phyloP scores from a whole-genome alignment of 306 rosid species.

The Begonia loranthoides region DNA sequence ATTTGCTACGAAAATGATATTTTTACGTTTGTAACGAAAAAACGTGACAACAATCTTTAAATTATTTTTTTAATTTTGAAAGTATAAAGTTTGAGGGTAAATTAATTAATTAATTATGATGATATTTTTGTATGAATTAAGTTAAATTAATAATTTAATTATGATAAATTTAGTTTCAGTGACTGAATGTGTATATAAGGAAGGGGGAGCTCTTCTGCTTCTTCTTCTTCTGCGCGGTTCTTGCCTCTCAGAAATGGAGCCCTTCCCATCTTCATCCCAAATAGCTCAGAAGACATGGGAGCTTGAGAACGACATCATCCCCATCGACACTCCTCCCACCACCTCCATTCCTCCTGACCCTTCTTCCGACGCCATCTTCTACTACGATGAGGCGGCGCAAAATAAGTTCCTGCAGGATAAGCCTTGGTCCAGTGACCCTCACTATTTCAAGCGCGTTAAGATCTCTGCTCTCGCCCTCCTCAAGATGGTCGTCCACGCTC shows the following conservation, averaged over 20 bases:
- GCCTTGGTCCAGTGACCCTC: conserved; percentile 82
- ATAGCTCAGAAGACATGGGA: conserved; percentile 93
- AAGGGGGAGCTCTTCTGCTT: no score
- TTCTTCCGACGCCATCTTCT: conserved; percentile 66
- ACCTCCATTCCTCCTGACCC: conserved; percentile 26
- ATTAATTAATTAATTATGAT: no score
- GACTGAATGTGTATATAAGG: no score
- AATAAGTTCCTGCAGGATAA: conserved; percentile 63
- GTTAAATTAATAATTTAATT: no score
- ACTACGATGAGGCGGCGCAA: conserved; percentile 73
- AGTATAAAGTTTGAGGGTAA: no score
- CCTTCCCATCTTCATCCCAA: conserved; percentile 24
- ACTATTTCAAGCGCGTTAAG: conserved; percentile 91
- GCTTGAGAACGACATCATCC: conserved; percentile 70
- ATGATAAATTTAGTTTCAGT: no score
- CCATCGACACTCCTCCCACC: conserved; percentile 49
- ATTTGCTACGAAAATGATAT: no score
- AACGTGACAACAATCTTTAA: no score
- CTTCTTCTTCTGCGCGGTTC: no score
- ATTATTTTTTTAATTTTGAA: no score
- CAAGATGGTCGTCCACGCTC: conserved; percentile 98
- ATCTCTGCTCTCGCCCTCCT: conserved; percentile 94
- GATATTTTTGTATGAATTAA: no score
- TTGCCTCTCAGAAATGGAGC: conserved; percentile 23
- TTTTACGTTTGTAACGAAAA: no score